phyloP scores from a whole-genome alignment of 345 rosid genomes.

The Populus nigra region DNA sequence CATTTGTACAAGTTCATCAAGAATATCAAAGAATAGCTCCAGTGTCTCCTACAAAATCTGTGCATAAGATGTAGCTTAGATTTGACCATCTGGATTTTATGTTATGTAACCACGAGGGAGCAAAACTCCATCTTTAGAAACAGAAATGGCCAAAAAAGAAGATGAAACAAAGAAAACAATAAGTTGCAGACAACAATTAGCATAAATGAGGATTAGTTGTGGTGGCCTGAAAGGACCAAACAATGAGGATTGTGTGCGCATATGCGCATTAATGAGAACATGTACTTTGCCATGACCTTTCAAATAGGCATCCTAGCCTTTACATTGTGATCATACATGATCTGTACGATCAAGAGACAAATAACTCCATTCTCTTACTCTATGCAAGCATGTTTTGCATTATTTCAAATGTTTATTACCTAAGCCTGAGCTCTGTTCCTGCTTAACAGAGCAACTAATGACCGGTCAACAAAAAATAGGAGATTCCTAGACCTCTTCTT shows the following conservation, averaged over 20 bases:
- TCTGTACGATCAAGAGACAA: not conserved
- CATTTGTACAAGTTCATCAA: not conserved
- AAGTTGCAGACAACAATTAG: not conserved
- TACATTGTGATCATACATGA: not conserved
- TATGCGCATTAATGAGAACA: not conserved
- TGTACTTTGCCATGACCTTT: not conserved
- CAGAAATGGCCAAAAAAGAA: not conserved
- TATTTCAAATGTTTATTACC: not conserved
- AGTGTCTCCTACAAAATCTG: not conserved
- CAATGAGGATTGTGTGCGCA: not conserved
- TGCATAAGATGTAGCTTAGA: not conserved
- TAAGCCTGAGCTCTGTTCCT: not conserved
- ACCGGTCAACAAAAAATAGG: not conserved
- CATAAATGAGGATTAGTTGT: not conserved
- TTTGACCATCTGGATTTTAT: not conserved
- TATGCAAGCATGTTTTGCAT: not conserved
- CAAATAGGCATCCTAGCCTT: not conserved
- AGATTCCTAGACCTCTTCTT: not conserved
- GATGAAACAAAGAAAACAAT: not conserved
- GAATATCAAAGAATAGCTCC: not conserved
- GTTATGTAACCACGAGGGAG: not conserved
- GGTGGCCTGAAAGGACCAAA: not conserved
- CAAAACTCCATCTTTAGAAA: not conserved
- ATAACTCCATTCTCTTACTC: not conserved
- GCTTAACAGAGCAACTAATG: not conserved